Evolutionary conservation across 2,329 filamentous ascomycete genomes (phyloP).

Genomic region (Aspergillus sp.): DNA sequence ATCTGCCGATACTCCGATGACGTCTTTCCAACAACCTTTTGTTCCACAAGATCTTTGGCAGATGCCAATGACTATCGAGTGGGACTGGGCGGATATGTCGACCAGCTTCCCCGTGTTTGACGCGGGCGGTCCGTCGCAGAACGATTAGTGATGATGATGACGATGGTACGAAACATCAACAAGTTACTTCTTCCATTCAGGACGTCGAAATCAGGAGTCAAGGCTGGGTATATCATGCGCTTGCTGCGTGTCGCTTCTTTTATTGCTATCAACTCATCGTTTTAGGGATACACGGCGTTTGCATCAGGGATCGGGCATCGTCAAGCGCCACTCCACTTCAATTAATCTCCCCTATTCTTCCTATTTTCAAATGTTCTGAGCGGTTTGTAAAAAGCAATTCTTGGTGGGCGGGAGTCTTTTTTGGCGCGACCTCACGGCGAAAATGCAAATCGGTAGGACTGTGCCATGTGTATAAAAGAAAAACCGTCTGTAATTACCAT

Average conservation of each 20-base stretch:
- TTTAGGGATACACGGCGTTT: conserved; percentile 11
- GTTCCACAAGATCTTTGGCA: conserved; percentile 93
- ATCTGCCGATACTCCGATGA: conserved; percentile 33
- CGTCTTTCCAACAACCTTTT: conserved; percentile 75
- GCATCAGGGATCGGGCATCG: background rate
- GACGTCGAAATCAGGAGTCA: background rate
- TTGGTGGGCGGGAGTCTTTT: background rate
- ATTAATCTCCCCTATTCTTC: background rate
- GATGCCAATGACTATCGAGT: conserved; percentile 93
- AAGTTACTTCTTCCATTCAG: background rate
- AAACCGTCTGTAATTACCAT: background rate
- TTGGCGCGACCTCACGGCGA: background rate
- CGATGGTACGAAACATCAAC: conserved; percentile 15
- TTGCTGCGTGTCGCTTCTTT: background rate
- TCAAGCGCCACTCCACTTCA: conserved; percentile 4
- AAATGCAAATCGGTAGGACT: background rate
- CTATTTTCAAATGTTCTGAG: background rate
- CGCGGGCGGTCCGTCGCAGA: conserved; percentile 22
- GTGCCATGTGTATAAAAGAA: background rate
- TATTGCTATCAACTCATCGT: background rate
- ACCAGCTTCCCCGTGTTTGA: conserved; percentile 38
- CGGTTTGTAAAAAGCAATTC: background rate
- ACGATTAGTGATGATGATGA: conserved; percentile 28
- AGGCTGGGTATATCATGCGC: background rate
- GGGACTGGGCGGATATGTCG: conserved; percentile 67